Evolutionary conservation across 768 basidiomycete genomes (phyloP).

Genomic region (Exsudoporus frostii): DNA sequence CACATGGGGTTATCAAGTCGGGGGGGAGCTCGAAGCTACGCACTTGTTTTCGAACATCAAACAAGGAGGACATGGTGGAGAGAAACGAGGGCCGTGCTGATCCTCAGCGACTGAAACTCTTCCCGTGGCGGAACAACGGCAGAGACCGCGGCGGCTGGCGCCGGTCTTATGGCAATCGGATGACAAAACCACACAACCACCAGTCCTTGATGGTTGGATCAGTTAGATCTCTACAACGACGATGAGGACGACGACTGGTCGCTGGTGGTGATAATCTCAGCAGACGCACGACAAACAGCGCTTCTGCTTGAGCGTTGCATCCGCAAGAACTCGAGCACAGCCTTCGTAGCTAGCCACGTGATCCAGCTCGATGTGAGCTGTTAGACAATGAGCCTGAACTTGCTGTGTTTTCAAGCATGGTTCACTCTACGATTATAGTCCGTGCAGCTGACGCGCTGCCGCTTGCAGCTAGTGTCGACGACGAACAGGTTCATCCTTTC

Average conservation of each 20-base stretch:
- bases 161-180: background rate
- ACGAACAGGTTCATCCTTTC: slow-evolving; percentile 72
- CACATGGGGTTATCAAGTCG: slow-evolving; percentile 5
- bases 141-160: background rate
- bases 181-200: background rate
- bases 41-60: slow-evolving; percentile 74
- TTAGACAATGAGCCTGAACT: background rate
- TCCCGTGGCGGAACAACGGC: background rate
- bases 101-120: background rate
- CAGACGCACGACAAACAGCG: background rate
- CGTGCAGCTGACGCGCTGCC: slow-evolving; percentile 86
- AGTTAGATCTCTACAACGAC: background rate
- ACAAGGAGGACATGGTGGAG: slow-evolving; percentile 39
- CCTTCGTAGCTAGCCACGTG: slow-evolving; percentile 11
- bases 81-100: background rate
- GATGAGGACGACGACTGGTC: background rate
- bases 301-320: background rate
- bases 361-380: background rate
- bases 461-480: slow-evolving; percentile 93
- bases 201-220: background rate
- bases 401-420: slow-evolving; percentile 47
- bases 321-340: background rate
- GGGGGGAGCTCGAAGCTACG: slow-evolving; percentile 1
- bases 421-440: slow-evolving; percentile 82
- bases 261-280: background rate